phyloP scores from a whole-genome alignment of 1,284 basidiomycete species.

The Ganoderma multipileum region DNA sequence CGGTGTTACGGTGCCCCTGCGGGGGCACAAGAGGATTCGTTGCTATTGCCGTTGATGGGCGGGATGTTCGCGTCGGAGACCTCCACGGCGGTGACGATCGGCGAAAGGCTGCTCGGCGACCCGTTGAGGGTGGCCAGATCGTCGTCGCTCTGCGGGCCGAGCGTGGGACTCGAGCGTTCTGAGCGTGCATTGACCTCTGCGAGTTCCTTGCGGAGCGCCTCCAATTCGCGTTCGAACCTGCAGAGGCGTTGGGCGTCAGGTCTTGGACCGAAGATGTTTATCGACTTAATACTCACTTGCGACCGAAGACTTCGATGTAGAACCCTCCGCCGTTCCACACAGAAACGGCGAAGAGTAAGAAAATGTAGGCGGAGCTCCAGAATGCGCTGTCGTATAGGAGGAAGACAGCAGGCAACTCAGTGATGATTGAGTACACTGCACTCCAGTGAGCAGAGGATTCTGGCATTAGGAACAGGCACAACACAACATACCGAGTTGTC shows the following conservation, averaged over 20 bases:
- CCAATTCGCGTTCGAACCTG: slow-evolving; percentile 91
- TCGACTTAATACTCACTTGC: slow-evolving; percentile 70
- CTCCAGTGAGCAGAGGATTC: neutral
- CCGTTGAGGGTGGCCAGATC: slow-evolving; percentile 35
- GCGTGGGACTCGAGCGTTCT: slow-evolving; percentile 57
- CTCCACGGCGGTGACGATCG: slow-evolving; percentile 33
- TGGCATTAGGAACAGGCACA: neutral
- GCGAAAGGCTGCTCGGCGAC: slow-evolving; percentile 37
- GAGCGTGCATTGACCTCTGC: slow-evolving; percentile 61
- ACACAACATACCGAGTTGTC: slow-evolving; percentile 74
- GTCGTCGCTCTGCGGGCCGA: slow-evolving; percentile 41
- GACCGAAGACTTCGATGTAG: slow-evolving; percentile 95
- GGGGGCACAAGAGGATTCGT: neutral
- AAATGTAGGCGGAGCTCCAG: slow-evolving; percentile 80
- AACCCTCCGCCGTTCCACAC: slow-evolving; percentile 88
- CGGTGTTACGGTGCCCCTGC: neutral
- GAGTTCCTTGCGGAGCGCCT: slow-evolving; percentile 86
- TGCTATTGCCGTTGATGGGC: slow-evolving; percentile 16
- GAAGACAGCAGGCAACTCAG: slow-evolving; percentile 86
- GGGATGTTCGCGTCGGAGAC: slow-evolving; percentile 24
- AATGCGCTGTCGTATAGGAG: slow-evolving; percentile 79
- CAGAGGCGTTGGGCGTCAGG: slow-evolving; percentile 12
- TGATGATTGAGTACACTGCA: slow-evolving; percentile 84
- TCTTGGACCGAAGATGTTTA: neutral
- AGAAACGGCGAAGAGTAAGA: slow-evolving; percentile 81